Base-by-base conservation (phyloP, 306 rosid genomes). In the Datisca glomerata region DNA sequence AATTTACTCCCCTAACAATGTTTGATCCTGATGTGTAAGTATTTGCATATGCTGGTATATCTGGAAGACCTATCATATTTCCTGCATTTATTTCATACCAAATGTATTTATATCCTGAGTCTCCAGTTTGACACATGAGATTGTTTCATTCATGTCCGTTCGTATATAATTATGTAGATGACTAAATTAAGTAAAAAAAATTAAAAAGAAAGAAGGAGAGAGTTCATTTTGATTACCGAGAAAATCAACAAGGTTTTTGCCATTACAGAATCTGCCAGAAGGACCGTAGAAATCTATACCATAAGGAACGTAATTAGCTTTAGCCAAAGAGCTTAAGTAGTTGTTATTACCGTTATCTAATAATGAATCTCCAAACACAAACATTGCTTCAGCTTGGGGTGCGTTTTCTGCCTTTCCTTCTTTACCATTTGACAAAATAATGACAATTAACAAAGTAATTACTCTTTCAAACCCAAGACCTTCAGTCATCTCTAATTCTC, bases 281-380 rank as follows among this genome's bases (percentile, higher is more conserved):
- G 70, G 12, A 0, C 81, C 81, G 6, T 3, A 5, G 62, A 53
- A 73, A 21, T 85, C 95, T 18, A 73, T 62, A 46, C 95, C 95
- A 15, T 79, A 80, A 17, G 95, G 93, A 53, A 0, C 54, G 57
- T 46, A 84, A 37, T 79, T 73, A 45, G 94, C 28, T 63, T 33
- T 84, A 3, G 85, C 86, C 0, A 57, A 0, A 4, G 86, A 22
- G 34, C 18, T 59, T 0, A 85, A 61, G 67, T 39, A 68, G 64
- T 80, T 85, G 45, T 79, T 79, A 69, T 84, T 84, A 20, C 95
- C 95, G 61, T 63, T 69, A 13, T 85, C 95, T 41, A 71, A 79
- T 59, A 76, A 46, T 8, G 95, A 80, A 55, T 85, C 95, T 29
- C 95, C 95, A 24, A 85, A 85, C 54, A 69, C 67, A 59, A 85